Base-by-base conservation (phyloP, 1,139 yeast genomes). In the Hemisphaericaspora lyxosophila region DNA sequence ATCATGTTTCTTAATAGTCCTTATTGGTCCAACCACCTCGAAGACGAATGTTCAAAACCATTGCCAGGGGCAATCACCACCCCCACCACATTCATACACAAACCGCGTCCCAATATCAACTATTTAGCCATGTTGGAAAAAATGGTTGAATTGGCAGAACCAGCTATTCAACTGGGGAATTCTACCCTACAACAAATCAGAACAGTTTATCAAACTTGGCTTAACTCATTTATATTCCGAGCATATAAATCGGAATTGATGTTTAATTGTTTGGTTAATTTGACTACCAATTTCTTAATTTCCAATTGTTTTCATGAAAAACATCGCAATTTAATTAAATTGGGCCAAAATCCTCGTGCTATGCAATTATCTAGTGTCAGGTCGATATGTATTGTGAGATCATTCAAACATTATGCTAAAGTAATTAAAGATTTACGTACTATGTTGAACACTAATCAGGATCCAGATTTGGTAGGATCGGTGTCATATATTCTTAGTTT, bases 281-380 rank as follows among this genome's bases (percentile, higher is more conserved):
- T 70, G 36, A 64, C 72, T 25, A 64, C 73, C 16, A 70, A 70
- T 47, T 70, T 64, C 43, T 49, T 70, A 36, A 61, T 67, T 22
- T 58, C 72, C 25, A 68, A 59, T 40, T 53, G 58, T 33, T 60
- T 64, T 42, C 56, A 56, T 34, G 54, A 50, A 35, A 45, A 35
- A 26, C 27, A 30, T n/a, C 20, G 36, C 16, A 36, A 40, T 22
- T 31, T 26, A 14, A 22, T 25, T 6, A 34, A 39, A 14, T 16
- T 33, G 9, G 31, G 23, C 2, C 15, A 28, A n/a, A 27, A 24
- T 23, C 13, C 34, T 12, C 16, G 41, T 24, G 34, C 34, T 11
- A 25, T 12, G 3, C 29, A 33, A 15, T 34, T 42, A 31, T 33
- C 42, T 1, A 29, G 25, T 14, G 31, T 28, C n/a, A 17, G 38